A percentile compares a stretch with the other conserved stretches of the same genome.
Conservation (phyloP, 2,329 filamentous ascomycete genomes). For the Fusarium sp. region DNA sequence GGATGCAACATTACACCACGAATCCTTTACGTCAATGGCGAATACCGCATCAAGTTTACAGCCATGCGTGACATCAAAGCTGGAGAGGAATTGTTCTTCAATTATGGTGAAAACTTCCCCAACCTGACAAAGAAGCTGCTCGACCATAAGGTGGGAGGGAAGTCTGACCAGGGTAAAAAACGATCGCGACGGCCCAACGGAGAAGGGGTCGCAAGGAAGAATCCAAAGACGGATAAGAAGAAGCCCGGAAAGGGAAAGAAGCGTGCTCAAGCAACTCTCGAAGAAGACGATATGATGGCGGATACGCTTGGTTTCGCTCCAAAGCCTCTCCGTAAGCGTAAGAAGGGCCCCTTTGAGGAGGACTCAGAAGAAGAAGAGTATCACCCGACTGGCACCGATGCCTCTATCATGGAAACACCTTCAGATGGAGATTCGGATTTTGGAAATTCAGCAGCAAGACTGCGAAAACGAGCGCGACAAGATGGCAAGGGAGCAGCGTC, state of each 20-base stretch:
- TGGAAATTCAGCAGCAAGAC: slow-evolving; percentile 30
- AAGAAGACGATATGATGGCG: slow-evolving; percentile 30
- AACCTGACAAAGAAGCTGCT: slow-evolving; percentile 61
- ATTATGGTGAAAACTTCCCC: slow-evolving; percentile 78
- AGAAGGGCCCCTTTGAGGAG: slow-evolving; percentile 39
- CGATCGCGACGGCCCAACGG: slow-evolving; percentile 35
- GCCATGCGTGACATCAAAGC: slow-evolving; percentile 72
- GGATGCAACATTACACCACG: slow-evolving; percentile 71
- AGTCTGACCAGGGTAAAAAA: slow-evolving; percentile 43
- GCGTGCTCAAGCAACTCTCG: background rate
- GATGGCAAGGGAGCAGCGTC: slow-evolving; percentile 14
- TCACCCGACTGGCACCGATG: slow-evolving; percentile 39
- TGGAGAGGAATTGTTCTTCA: slow-evolving; percentile 83
- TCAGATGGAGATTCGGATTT: slow-evolving; percentile 41
- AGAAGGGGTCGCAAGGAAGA: slow-evolving; percentile 38
- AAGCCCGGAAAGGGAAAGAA: slow-evolving; percentile 33
- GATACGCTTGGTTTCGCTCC: slow-evolving; percentile 13
- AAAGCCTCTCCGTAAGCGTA: slow-evolving; percentile 43
- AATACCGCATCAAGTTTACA: slow-evolving; percentile 79
- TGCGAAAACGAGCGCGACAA: slow-evolving; percentile 39
- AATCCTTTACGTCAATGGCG: slow-evolving; percentile 77
- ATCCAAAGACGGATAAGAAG: slow-evolving; percentile 41
- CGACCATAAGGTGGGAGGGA: slow-evolving; percentile 49
- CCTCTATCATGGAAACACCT: slow-evolving; percentile 33
- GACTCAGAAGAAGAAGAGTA: slow-evolving; percentile 47